Evolutionary conservation across 2,329 filamentous ascomycete species (phyloP).

Genomic region (Arthroderma sp.): DNA sequence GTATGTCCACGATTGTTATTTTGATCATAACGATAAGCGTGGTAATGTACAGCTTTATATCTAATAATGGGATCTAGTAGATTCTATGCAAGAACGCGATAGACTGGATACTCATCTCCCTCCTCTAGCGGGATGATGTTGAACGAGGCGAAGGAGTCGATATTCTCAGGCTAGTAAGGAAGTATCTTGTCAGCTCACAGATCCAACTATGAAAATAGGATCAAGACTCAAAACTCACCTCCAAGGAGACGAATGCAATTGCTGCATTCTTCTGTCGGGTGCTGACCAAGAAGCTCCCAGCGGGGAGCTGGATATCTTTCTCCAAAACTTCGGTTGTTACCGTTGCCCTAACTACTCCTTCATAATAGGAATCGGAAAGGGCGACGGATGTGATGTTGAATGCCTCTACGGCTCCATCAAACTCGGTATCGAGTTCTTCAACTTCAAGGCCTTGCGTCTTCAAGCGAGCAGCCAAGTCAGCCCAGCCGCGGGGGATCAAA

Average conservation of each 20-base stretch:
- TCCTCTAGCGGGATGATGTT: slow-evolving; percentile 1
- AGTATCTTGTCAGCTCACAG: neutral
- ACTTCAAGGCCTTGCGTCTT: slow-evolving; percentile 1
- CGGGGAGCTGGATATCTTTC: neutral
- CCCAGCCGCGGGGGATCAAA: slow-evolving; percentile 1
- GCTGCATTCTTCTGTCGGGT: slow-evolving; percentile 4
- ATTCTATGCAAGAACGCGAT: no score
- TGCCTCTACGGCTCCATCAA: slow-evolving; percentile 2
- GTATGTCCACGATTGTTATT: no score
- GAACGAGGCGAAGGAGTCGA: slow-evolving; percentile 4
- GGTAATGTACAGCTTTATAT: no score
- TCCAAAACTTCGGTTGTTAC: neutral
- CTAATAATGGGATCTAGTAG: no score
- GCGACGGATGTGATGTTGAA: slow-evolving; percentile 2
- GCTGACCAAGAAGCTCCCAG: neutral
- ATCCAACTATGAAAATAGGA: neutral
- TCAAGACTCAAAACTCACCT: neutral
- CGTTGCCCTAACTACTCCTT: neutral
- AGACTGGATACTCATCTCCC: slow-evolving; percentile 4
- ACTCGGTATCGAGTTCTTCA: neutral
- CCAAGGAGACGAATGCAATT: slow-evolving; percentile 3
- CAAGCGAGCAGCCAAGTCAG: slow-evolving; percentile 1
- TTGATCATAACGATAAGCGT: no score
- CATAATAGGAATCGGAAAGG: slow-evolving; percentile 1
- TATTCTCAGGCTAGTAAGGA: slow-evolving; percentile 2